Conservation (phyloP, 1,139 yeast genomes). For the Debaryomyces psychrophilus region DNA sequence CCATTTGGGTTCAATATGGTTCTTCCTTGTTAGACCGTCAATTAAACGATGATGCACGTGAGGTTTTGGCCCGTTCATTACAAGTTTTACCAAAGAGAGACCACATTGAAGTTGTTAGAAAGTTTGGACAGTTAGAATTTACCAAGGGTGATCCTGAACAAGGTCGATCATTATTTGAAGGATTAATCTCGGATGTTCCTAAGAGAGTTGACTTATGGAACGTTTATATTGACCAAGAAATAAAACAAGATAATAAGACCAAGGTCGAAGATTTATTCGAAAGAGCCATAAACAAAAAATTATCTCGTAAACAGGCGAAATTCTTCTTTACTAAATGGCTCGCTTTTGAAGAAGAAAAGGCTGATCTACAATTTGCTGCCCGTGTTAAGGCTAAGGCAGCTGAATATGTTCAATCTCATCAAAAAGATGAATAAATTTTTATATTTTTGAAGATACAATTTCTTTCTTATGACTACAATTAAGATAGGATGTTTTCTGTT, state of each 20-base stretch:
- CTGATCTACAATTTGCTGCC: conserved; percentile 72
- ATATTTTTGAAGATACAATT: conserved; percentile 1
- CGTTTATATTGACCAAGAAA: conserved; percentile 91
- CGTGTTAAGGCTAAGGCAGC: conserved; percentile 91
- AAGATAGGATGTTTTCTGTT: neutral
- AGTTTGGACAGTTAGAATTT: conserved; percentile 89
- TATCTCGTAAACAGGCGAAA: conserved; percentile 90
- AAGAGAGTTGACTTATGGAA: conserved; percentile 94
- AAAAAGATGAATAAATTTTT: conserved; percentile 15
- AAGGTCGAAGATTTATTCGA: conserved; percentile 81
- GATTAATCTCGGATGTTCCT: conserved; percentile 85
- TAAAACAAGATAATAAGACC: conserved; percentile 60
- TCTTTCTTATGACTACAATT: neutral
- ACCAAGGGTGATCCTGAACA: conserved; percentile 88
- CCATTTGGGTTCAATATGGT: conserved; percentile 82
- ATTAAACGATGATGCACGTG: conserved; percentile 64
- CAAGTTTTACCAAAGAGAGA: conserved; percentile 71
- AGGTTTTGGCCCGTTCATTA: conserved; percentile 71
- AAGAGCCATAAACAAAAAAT: conserved; percentile 67
- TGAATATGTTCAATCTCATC: conserved; percentile 57
- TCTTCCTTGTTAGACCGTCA: conserved; percentile 68
- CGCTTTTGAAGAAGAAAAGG: conserved; percentile 68
- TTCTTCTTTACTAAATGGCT: conserved; percentile 95
- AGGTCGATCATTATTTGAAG: conserved; percentile 93
- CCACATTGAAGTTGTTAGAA: conserved; percentile 80